phyloP scores from a whole-genome alignment of 345 rosid genomes.

The Heritiera littoralis region DNA sequence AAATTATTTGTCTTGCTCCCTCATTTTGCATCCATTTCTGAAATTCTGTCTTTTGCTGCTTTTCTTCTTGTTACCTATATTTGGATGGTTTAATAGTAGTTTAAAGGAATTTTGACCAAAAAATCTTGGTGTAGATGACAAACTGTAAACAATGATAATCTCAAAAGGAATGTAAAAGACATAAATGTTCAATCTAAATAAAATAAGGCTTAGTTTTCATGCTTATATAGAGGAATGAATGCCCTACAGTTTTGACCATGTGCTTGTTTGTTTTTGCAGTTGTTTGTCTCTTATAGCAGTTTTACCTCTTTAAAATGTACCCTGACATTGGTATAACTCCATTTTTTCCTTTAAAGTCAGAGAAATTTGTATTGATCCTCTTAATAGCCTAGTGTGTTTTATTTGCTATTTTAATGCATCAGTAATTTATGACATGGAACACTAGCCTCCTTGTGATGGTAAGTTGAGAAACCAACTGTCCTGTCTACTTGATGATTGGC shows the following conservation, averaged over 20 bases:
- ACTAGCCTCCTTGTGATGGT: not conserved
- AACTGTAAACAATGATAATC: not conserved
- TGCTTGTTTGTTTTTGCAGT: not conserved
- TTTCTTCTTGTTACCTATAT: not conserved
- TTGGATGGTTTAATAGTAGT: not conserved
- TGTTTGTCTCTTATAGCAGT: not conserved
- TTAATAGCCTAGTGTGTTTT: not conserved
- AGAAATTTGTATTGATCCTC: not conserved
- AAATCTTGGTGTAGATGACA: not conserved
- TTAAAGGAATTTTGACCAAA: not conserved
- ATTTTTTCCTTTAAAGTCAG: not conserved
- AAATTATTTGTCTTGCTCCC: not conserved
- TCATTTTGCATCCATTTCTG: not conserved
- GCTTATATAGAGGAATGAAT: not conserved
- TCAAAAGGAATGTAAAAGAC: not conserved
- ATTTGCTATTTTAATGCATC: not conserved
- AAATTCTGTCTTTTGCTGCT: conserved; percentile 2
- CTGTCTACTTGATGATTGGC: not conserved
- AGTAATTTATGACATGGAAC: not conserved
- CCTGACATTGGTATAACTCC: not conserved
- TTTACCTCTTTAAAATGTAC: not conserved
- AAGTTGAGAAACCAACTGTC: not conserved
- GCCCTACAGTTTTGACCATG: not conserved
- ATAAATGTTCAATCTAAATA: not conserved
- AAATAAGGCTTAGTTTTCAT: not conserved